A percentile compares a stretch with the other conserved stretches of the same genome.
These are phyloP conservation scores for Trichoderma cornu-damae DNA, from an alignment of 2,329 filamentous ascomycete genomes.

Conservation along the genomic window DNA sequence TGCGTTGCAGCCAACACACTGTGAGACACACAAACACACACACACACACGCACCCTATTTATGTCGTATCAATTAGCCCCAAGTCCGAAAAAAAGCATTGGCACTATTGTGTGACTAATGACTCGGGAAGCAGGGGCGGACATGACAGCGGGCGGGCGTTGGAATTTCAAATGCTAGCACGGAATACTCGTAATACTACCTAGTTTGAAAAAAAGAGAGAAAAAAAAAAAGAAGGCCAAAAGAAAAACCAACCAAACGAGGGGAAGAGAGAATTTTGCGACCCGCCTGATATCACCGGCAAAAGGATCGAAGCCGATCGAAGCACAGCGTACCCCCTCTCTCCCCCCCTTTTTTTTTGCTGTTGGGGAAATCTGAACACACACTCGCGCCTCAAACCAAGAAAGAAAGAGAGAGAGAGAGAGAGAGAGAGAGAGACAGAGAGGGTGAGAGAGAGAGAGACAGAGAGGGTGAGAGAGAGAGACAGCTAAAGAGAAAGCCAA, in stretches of 20 bases:
- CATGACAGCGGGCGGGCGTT: not conserved
- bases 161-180: slow-evolving; percentile 4
- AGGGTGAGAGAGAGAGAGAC: not conserved
- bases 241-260: no score
- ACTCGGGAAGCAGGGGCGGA: not conserved
- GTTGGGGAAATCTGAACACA: not conserved
- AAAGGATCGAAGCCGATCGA: slow-evolving; percentile 5
- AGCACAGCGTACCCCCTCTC: slow-evolving; percentile 3
- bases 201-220: not conserved
- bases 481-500: not conserved
- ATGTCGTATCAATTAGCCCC: slow-evolving; percentile 10
- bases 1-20: not conserved
- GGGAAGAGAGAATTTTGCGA: not conserved
- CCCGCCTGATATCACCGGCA: not conserved
- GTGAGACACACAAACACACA: slow-evolving; percentile 3
- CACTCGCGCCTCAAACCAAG: not conserved
- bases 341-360: no score
- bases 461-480: not conserved
- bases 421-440: not conserved
- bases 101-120: slow-evolving; percentile 14
- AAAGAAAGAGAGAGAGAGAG: not conserved
- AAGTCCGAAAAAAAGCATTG: slow-evolving; percentile 4
- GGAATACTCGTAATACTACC: slow-evolving; percentile 6
- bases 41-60: not conserved
- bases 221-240: not conserved